phyloP scores from a whole-genome alignment of 768 basidiomycete species.

The Calocybe cyanea region DNA sequence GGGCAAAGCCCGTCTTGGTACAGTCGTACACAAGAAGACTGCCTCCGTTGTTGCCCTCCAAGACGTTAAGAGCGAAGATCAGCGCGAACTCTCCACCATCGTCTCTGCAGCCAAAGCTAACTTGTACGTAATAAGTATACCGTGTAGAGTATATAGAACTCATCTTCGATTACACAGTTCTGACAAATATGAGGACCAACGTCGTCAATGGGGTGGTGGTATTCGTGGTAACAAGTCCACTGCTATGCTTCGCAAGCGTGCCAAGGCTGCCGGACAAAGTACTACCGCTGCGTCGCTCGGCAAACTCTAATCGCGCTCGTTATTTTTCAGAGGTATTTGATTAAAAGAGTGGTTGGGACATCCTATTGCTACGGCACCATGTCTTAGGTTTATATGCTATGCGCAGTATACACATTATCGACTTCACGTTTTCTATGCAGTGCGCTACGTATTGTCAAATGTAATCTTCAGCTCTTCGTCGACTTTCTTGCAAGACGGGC shows the following conservation, averaged over 20 bases:
- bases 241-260: slow-evolving; percentile 90
- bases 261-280: slow-evolving; percentile 81
- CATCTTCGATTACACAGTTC: slow-evolving; percentile 40
- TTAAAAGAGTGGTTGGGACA: slow-evolving; percentile 15
- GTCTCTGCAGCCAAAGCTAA: slow-evolving; percentile 95
- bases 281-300: slow-evolving; percentile 49
- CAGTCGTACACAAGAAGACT: slow-evolving; percentile 98
- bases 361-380: no score
- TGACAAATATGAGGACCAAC: slow-evolving; percentile 91
- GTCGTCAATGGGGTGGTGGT: slow-evolving; percentile 95
- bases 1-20: slow-evolving; percentile 96
- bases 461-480: not conserved
- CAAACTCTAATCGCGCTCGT: slow-evolving; percentile 53
- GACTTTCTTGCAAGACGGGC: no score
- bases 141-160: not conserved
- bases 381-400: slow-evolving; percentile 14
- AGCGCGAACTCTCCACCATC: slow-evolving; percentile 88
- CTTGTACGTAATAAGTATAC: slow-evolving; percentile 60
- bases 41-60: slow-evolving; percentile 87
- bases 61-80: slow-evolving; percentile 94
- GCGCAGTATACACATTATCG: slow-evolving; percentile 14
- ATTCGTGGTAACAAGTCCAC: slow-evolving; percentile 92
- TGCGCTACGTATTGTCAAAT: slow-evolving; percentile 14
- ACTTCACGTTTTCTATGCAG: slow-evolving; percentile 17
- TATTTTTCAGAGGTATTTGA: slow-evolving; percentile 3